phyloP scores from a whole-genome alignment of 139 green algal genomes.

The Chlamydomonas sphaeroides region DNA sequence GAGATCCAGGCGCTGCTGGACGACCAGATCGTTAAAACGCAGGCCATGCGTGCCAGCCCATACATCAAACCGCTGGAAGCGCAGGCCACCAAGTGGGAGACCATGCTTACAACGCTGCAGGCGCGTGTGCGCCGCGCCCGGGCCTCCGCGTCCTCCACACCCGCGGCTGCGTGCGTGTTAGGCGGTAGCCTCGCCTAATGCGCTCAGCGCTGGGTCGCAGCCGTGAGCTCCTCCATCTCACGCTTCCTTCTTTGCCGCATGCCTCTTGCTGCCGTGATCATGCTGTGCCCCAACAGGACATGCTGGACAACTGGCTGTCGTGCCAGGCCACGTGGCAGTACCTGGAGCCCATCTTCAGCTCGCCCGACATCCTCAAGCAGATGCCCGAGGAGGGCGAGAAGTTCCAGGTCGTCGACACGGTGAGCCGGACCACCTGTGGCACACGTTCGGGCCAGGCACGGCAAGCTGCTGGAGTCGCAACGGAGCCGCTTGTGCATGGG shows the following conservation, averaged over 20 bases:
- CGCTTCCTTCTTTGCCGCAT: no score
- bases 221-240: no score
- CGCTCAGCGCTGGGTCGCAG: no score
- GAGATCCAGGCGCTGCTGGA: slow-evolving; percentile 84
- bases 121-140: no score
- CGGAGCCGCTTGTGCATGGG: no score
- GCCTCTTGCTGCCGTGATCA: no score
- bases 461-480: no score
- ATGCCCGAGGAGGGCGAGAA: slow-evolving; percentile 89
- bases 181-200: no score
- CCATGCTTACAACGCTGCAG: slow-evolving; percentile 69
- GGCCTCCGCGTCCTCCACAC: no score
- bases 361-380: slow-evolving; percentile 88
- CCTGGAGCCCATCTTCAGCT: slow-evolving; percentile 88
- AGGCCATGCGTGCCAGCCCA: slow-evolving; percentile 80
- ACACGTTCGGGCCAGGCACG: no score
- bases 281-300: slow-evolving; percentile 68
- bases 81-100: slow-evolving; percentile 65
- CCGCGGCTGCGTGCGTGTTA: not conserved
- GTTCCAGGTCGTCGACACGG: slow-evolving; percentile 72
- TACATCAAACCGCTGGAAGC: slow-evolving; percentile 83
- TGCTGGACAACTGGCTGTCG: slow-evolving; percentile 86
- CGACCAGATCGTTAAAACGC: slow-evolving; percentile 81
- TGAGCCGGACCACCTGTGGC: no score
- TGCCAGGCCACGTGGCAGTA: slow-evolving; percentile 89